phyloP scores from a whole-genome alignment of 2,329 filamentous ascomycete genomes.

The Penicillium sumatraense region DNA sequence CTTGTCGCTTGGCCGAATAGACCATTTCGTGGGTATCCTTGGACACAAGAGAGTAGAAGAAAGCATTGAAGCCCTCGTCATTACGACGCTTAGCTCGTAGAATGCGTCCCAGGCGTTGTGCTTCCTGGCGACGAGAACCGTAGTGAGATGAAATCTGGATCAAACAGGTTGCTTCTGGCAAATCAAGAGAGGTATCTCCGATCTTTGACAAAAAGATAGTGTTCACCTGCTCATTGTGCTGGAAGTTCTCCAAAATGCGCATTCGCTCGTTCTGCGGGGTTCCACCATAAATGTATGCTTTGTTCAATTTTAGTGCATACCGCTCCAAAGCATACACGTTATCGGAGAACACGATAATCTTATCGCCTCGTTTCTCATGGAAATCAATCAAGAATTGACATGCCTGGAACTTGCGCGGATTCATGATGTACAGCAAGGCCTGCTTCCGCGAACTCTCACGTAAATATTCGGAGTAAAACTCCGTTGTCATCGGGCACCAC shows the following conservation, averaged over 20 bases:
- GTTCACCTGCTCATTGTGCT: conserved; percentile 86
- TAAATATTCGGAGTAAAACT: conserved; percentile 96
- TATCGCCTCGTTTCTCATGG: conserved; percentile 91
- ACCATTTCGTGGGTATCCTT: conserved; percentile 99
- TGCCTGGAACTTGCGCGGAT: conserved; percentile 94
- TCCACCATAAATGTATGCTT: conserved; percentile 88
- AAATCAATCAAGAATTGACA: conserved; percentile 99
- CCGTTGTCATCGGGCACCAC: conserved; percentile 98
- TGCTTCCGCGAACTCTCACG: conserved; percentile 69
- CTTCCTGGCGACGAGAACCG: conserved; percentile 94
- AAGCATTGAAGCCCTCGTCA: conserved; percentile 98
- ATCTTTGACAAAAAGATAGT: conserved; percentile 98
- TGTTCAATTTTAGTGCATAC: conserved; percentile 81
- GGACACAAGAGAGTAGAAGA: conserved; percentile 96
- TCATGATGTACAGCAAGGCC: conserved; percentile 88
- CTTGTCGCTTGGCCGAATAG: conserved; percentile 94
- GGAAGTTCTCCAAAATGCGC: conserved; percentile 89
- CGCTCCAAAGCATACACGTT: conserved; percentile 90
- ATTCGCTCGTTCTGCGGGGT: conserved; percentile 86
- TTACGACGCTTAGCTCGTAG: conserved; percentile 93
- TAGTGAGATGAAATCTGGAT: conserved; percentile 99
- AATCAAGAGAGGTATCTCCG: conserved; percentile 94
- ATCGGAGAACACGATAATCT: conserved; percentile 97
- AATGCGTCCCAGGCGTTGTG: conserved; percentile 89
- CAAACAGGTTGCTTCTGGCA: conserved; percentile 93